Base-by-base conservation (phyloP, 257 asterid species). In the Scutellaria barbata region DNA sequence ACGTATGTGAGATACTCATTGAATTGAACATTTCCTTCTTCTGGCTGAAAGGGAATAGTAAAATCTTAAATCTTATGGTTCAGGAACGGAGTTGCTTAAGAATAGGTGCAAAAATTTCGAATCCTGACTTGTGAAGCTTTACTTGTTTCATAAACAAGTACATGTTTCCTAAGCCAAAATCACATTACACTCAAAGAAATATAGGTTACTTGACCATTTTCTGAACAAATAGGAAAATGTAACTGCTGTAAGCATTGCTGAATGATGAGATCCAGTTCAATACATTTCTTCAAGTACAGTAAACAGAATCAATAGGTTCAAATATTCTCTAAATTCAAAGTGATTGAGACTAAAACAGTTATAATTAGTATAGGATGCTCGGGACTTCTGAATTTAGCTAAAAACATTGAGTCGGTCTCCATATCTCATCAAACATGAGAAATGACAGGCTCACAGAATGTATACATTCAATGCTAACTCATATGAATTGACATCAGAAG, bases 181-280 rank as follows among this genome's bases (percentile, higher is more conserved):
- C 47, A 40, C 20, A 18, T 41, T 16, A 43, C 1, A 11, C 40
- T 33, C 14, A 6, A 48, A 8, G 3, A 39, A 30, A 60, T 13
- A 47, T 47, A 60, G 8, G 8, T 25, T 14, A 57, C 8, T 37
- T 37, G 9, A 37, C 25, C 46, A 59, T 59, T 16, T 37, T 22
- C 22, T 14, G 30, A 59, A 33, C 46, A 59, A 60, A 60, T 39
- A 39, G 25, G 63, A 60, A 35, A 30, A 60, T 0, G 25, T 60
- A 14, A 35, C 7, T 0, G 10, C 51, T 17, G 41, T 40, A 40
- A 71, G 45, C 22, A 51, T 33, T 13, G 68, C 14, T 35, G 54
- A 48, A 60, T 13, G 14, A 62, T 53, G 51, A 72, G 51, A 72
- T 40, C 57, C 40, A 63, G 65, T 20, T 63, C 51, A 18, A 56